phyloP scores from a whole-genome alignment of 768 basidiomycete genomes.

The Chiua virens region DNA sequence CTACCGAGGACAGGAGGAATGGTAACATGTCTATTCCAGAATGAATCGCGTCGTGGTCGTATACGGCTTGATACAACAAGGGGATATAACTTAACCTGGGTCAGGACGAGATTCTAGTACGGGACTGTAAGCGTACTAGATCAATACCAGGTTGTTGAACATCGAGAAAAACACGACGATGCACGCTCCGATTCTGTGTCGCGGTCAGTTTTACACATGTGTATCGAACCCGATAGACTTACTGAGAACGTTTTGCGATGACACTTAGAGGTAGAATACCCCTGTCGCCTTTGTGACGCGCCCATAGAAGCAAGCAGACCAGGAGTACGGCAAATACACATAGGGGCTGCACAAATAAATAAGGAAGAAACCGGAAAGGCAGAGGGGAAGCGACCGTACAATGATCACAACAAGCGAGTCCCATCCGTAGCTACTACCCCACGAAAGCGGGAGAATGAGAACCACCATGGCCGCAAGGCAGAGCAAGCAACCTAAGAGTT shows the following conservation, averaged over 20 bases:
- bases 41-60: slow-evolving; percentile 14
- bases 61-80: slow-evolving; percentile 20
- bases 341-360: slow-evolving; percentile 1
- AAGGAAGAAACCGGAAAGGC: background rate
- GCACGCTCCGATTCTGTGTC: slow-evolving; percentile 5
- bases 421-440: slow-evolving; percentile 9
- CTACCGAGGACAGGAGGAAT: slow-evolving; percentile 13
- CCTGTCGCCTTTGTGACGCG: slow-evolving; percentile 7
- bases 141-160: slow-evolving; percentile 9
- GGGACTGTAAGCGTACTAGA: slow-evolving; percentile 1
- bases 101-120: background rate
- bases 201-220: background rate
- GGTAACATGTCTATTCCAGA: slow-evolving; percentile 25
- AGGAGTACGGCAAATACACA: slow-evolving; percentile 10
- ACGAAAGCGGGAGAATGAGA: slow-evolving; percentile 12
- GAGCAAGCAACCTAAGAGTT: slow-evolving; percentile 13
- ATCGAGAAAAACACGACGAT: slow-evolving; percentile 13
- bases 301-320: slow-evolving; percentile 6
- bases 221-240: background rate
- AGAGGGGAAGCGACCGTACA: background rate
- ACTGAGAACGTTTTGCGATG: slow-evolving; percentile 9
- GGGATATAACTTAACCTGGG: slow-evolving; percentile 13
- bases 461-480: slow-evolving; percentile 7
- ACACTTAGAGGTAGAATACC: slow-evolving; percentile 8
- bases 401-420: slow-evolving; percentile 7